Conservation (phyloP, 1,284 basidiomycete species). For the Ustilago loliicola region DNA sequence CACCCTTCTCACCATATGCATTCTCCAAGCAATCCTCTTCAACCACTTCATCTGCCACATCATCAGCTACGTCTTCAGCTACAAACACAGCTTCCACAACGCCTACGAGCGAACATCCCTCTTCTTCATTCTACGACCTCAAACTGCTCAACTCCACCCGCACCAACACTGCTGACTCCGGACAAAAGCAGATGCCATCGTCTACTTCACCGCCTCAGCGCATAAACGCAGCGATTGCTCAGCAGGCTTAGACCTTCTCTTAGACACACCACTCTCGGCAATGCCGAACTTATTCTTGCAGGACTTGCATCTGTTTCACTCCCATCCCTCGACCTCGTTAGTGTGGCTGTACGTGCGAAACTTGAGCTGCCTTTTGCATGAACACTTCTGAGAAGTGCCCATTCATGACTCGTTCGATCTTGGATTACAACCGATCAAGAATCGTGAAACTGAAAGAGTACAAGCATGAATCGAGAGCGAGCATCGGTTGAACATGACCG, state of each 20-base stretch:
- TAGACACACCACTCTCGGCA: background rate
- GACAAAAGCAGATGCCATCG: background rate
- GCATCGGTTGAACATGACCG: no score
- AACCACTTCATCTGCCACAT: conserved; percentile 4
- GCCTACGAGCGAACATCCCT: conserved; percentile 26
- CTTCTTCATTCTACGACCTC: background rate
- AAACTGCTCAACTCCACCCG: background rate
- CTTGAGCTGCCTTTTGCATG: no score
- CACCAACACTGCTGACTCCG: background rate
- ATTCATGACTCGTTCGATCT: no score
- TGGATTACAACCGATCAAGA: no score
- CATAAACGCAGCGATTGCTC: background rate
- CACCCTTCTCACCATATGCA: background rate
- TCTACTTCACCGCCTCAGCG: background rate
- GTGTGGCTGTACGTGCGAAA: no score
- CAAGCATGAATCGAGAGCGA: no score
- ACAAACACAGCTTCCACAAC: conserved; percentile 32
- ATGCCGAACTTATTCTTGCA: no score
- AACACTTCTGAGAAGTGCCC: no score
- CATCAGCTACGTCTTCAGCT: conserved; percentile 9
- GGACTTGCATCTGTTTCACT: no score
- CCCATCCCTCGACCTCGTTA: no score
- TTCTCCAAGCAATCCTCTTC: conserved; percentile 1
- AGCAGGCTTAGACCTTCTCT: background rate
- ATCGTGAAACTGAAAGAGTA: no score